Evolutionary conservation across 306 rosid genomes (phyloP).

Genomic region (Calophaca sinica): DNA sequence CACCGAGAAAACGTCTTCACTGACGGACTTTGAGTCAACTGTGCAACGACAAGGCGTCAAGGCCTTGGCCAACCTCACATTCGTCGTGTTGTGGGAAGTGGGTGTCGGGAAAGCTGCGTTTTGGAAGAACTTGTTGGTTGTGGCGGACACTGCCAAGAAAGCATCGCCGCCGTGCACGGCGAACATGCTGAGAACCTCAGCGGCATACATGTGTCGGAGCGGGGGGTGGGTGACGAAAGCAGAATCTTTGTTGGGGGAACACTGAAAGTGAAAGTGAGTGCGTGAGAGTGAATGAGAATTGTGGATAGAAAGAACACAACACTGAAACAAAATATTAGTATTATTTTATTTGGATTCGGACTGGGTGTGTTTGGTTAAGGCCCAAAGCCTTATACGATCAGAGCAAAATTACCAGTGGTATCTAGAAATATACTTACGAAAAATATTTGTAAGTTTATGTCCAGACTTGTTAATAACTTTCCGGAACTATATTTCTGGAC

Average conservation of each 20-base stretch:
- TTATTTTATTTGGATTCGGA: neutral
- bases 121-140: slow-evolving; percentile 31
- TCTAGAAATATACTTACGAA: too few species aligned
- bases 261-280: slow-evolving; percentile 5
- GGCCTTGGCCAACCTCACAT: slow-evolving; percentile 21
- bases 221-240: neutral
- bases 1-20: slow-evolving; percentile 69
- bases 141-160: slow-evolving; percentile 36
- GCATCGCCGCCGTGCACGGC: slow-evolving; percentile 42
- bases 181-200: slow-evolving; percentile 48
- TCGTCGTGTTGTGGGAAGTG: neutral
- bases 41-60: slow-evolving; percentile 38
- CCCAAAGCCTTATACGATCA: neutral
- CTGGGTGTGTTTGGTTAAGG: neutral
- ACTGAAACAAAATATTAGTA: neutral
- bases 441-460: too few species aligned
- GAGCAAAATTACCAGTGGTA: too few species aligned
- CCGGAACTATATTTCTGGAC: too few species aligned
- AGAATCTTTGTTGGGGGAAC: slow-evolving; percentile 25
- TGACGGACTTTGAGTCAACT: slow-evolving; percentile 57
- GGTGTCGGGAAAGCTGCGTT: slow-evolving; percentile 38
- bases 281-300: neutral
- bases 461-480: too few species aligned
- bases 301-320: slow-evolving; percentile 27
- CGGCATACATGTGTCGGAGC: slow-evolving; percentile 44